Base-by-base conservation (phyloP, 148 eudicot genomes). In the Agrostemma githago region DNA sequence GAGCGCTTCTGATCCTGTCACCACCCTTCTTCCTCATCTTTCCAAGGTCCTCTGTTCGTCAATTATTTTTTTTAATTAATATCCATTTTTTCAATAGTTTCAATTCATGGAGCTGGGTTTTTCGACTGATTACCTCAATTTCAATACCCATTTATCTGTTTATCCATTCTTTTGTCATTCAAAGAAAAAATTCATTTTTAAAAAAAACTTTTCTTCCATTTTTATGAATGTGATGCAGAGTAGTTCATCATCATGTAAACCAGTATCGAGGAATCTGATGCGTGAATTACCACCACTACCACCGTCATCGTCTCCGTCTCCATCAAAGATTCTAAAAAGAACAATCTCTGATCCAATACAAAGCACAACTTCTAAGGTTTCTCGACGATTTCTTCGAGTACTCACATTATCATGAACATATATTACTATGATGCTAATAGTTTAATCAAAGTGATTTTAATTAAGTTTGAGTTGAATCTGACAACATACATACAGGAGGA, bases 241-340 rank as follows among this genome's bases (percentile, higher is more conserved):
- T 4, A 26, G 34, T 26, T 26, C 34, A 26, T 48, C 72, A 14
- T 5, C 72, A 51, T 12, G 17, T 2, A 8, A 60, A 4, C 41
- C 72, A 0, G 61, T 51, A 0, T 51, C 60, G 5, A 60, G 72
- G 40, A 70, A 70, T 15, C 20, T 70, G 72, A 48, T 70, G 60
- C 60, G 72, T 3, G 61, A 51, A 21, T n/a, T 70, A 39, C 56
- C 72, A 51, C 72, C 72, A 37, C 60, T 70, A 21, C 72, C 72
- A 26, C 56, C 72, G 15, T 70, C 72, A 11, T 6, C 72, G 34
- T 26, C 34, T 26, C 34, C 1, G 20, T 60, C 38, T 3, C 72
- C 72, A 17, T 53, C 61, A 8, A 34, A 14, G 26, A 14, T 51
- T 21, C 72, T 68, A 12, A 70, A 60, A 11, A 70, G 72, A 39